Percentiles rank a stretch among this genome's conserved stretches.
phyloP scores from a whole-genome alignment of 495 filamentous ascomycete genomes.

The Aspergillus panamensis region DNA sequence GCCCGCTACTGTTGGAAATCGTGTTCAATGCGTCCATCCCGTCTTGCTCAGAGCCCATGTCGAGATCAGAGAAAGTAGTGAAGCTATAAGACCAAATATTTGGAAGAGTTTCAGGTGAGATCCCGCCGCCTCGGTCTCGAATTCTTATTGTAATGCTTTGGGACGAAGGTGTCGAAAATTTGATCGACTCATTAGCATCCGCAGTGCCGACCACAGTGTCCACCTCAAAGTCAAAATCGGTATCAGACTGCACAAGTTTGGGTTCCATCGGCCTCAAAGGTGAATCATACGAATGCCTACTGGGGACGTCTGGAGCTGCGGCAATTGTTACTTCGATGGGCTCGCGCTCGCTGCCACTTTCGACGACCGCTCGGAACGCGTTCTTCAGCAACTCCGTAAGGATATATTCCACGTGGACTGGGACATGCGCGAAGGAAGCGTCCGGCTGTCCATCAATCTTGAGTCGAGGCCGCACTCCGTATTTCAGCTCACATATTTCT shows the following conservation, averaged over 20 bases:
- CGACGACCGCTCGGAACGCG: slow-evolving; percentile 87
- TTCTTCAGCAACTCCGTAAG: slow-evolving; percentile 96
- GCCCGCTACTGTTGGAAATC: slow-evolving; percentile 64
- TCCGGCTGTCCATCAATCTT: slow-evolving; percentile 78
- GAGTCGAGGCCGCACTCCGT: slow-evolving; percentile 80
- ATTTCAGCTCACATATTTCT: slow-evolving; percentile 94
- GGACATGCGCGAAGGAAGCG: slow-evolving; percentile 83
- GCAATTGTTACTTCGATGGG: slow-evolving; percentile 91
- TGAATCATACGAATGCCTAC: slow-evolving; percentile 18
- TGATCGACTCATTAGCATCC: slow-evolving; percentile 37
- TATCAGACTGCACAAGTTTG: slow-evolving; percentile 23
- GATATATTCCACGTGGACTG: slow-evolving; percentile 95
- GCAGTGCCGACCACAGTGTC: slow-evolving; percentile 30
- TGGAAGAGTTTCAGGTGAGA: slow-evolving; percentile 71
- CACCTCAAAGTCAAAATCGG: slow-evolving; percentile 31
- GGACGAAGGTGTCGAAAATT: slow-evolving; percentile 50
- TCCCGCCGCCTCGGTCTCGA: slow-evolving; percentile 90
- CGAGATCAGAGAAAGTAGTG: slow-evolving; percentile 81
- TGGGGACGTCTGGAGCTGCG: slow-evolving; percentile 63
- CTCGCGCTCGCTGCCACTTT: slow-evolving; percentile 70
- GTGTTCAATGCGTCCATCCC: slow-evolving; percentile 65
- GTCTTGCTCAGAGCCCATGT: slow-evolving; percentile 39
- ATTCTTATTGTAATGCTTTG: slow-evolving; percentile 94
- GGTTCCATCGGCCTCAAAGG: neutral
- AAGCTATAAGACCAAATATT: slow-evolving; percentile 96